phyloP scores from a whole-genome alignment of 352 stramenopile genomes.

The Phytophthora sp. region DNA sequence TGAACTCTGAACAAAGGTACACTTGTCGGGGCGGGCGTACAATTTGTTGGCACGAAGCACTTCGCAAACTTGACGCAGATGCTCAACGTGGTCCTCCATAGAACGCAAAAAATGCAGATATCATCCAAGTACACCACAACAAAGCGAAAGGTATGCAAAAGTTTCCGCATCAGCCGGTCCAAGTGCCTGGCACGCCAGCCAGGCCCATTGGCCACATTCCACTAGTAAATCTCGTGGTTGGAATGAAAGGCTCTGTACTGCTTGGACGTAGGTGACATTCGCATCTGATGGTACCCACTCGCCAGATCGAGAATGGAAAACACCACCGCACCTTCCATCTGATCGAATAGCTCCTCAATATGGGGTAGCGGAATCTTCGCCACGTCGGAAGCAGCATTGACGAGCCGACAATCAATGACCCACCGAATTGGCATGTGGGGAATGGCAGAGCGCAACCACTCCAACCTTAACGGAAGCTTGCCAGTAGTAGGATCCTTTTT shows the following conservation, averaged over 20 bases:
- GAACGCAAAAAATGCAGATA: slow-evolving; percentile 13
- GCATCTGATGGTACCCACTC: slow-evolving; percentile 7
- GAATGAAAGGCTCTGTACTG: slow-evolving; percentile 10
- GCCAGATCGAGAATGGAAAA: not conserved
- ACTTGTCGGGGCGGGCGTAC: not conserved
- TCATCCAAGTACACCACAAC: slow-evolving; percentile 11
- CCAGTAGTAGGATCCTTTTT: slow-evolving; percentile 11
- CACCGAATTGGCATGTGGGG: not conserved
- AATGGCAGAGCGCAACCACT: slow-evolving; percentile 4
- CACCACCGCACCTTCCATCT: not conserved
- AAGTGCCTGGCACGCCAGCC: not conserved
- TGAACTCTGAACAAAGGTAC: not conserved
- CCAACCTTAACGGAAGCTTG: not conserved
- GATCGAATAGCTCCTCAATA: not conserved
- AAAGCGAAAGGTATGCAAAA: slow-evolving; percentile 4
- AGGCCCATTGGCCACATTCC: slow-evolving; percentile 16
- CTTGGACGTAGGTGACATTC: not conserved
- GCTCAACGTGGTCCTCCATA: slow-evolving; percentile 12
- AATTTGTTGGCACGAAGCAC: not conserved
- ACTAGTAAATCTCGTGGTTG: slow-evolving; percentile 11
- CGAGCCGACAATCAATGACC: slow-evolving; percentile 6
- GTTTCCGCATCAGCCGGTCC: not conserved
- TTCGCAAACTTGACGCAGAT: slow-evolving; percentile 8
- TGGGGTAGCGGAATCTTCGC: not conserved
- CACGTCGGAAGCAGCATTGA: not conserved